Conservation (phyloP, 2,329 filamentous ascomycete genomes). For the Hypomyces rosellus region DNA sequence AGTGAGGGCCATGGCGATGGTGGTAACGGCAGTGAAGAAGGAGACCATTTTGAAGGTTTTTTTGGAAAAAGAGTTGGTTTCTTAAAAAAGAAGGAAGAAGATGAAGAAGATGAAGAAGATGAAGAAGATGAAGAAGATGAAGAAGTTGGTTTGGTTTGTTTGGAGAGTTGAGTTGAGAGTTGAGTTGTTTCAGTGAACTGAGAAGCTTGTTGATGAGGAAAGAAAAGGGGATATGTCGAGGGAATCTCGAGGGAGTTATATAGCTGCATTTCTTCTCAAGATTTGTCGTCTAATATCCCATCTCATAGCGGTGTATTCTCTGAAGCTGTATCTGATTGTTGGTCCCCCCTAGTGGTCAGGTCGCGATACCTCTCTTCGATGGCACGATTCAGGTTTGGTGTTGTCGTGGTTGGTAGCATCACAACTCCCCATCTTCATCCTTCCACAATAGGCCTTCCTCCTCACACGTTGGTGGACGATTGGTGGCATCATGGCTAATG, state of each 20-base stretch:
- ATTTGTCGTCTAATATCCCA: background rate
- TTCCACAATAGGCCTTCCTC: too few species aligned
- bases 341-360: too few species aligned
- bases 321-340: too few species aligned
- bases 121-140: background rate
- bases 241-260: slow-evolving; percentile 5
- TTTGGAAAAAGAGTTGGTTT: background rate
- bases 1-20: slow-evolving; percentile 5
- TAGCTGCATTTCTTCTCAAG: background rate
- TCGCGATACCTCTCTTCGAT: too few species aligned
- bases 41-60: slow-evolving; percentile 8
- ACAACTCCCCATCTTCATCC: too few species aligned
- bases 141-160: background rate
- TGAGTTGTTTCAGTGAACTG: too few species aligned
- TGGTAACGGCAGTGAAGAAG: slow-evolving; percentile 1
- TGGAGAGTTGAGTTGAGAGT: background rate
- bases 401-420: too few species aligned
- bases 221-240: background rate
- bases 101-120: background rate
- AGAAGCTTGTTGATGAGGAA: slow-evolving; percentile 1
- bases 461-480: too few species aligned
- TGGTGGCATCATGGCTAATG: too few species aligned
- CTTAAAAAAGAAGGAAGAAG: background rate
- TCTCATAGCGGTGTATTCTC: background rate
- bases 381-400: too few species aligned